Conservation (phyloP, 73 alveolate genomes). For the Paramecium pentaurelia region DNA sequence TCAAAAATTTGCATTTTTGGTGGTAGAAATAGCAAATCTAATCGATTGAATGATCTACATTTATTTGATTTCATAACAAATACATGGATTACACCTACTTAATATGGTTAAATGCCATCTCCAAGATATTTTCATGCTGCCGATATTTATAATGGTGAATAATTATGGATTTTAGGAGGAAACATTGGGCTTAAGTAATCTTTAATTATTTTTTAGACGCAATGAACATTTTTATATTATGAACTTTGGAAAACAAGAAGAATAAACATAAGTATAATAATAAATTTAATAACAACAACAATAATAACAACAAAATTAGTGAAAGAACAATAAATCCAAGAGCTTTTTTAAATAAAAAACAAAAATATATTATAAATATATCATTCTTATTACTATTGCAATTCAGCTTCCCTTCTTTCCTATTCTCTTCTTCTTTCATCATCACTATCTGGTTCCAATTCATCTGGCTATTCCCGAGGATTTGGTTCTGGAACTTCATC, state of each 20-base stretch:
- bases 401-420: constrained; percentile 28
- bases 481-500: constrained; percentile 36
- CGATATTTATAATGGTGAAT: not conserved
- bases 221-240: constrained; percentile 39
- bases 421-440: constrained; percentile 50
- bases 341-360: not conserved
- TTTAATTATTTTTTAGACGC: not conserved
- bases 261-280: not conserved
- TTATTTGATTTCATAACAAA: not conserved
- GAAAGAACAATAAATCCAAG: not conserved
- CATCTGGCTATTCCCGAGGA: constrained; percentile 4
- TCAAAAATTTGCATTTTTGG: constrained; percentile 30
- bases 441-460: constrained; percentile 41
- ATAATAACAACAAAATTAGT: not conserved
- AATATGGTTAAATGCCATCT: not conserved
- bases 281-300: not conserved
- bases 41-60: not conserved
- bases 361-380: not conserved
- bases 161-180: constrained; percentile 36
- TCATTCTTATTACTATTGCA: constrained; percentile 14
- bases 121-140: constrained; percentile 51
- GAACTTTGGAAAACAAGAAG: constrained; percentile 10
- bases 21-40: not conserved
- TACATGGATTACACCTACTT: not conserved
- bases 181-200: constrained; percentile 13